These are phyloP conservation scores for Dendrostoma leiphaemia DNA, from an alignment of 2,329 filamentous ascomycete species.

Conservation along the genomic window DNA sequence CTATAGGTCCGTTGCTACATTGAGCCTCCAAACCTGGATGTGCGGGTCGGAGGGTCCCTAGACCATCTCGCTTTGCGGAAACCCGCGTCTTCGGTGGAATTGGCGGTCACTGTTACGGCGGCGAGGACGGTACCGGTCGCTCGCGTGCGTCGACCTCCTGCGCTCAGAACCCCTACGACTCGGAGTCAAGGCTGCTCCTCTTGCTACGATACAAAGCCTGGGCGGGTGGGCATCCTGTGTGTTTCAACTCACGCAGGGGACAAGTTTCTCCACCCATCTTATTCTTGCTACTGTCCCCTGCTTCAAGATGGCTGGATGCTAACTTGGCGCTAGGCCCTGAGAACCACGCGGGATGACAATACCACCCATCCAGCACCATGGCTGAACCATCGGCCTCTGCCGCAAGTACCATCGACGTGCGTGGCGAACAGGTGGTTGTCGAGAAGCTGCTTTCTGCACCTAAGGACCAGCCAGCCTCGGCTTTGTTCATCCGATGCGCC, in stretches of 20 bases:
- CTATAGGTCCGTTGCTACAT: too few relatives aligned
- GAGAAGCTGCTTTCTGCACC: not conserved
- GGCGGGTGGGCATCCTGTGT: conserved; percentile 11
- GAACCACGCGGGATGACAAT: not conserved
- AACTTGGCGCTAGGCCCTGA: not conserved
- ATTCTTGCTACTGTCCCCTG: not conserved
- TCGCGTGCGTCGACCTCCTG: too few relatives aligned
- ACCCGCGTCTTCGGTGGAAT: too few relatives aligned
- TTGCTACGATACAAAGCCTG: conserved; percentile 5
- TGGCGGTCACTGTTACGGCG: too few relatives aligned
- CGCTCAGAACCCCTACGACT: too few relatives aligned
- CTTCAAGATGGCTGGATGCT: too few relatives aligned
- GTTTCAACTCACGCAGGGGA: conserved; percentile 10
- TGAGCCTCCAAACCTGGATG: too few relatives aligned
- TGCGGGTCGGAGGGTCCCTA: too few relatives aligned
- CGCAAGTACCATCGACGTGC: not conserved
- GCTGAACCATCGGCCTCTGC: not conserved
- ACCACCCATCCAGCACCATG: not conserved
- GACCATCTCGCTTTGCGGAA: too few relatives aligned
- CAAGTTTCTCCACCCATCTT: not conserved
- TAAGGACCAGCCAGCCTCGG: not conserved
- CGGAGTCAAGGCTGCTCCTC: conserved; percentile 12
- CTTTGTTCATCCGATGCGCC: not conserved
- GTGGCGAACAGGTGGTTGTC: not conserved
- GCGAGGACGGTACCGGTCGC: not conserved